phyloP scores from a whole-genome alignment of 2,329 filamentous ascomycete genomes.

The Claviceps maximensis region DNA sequence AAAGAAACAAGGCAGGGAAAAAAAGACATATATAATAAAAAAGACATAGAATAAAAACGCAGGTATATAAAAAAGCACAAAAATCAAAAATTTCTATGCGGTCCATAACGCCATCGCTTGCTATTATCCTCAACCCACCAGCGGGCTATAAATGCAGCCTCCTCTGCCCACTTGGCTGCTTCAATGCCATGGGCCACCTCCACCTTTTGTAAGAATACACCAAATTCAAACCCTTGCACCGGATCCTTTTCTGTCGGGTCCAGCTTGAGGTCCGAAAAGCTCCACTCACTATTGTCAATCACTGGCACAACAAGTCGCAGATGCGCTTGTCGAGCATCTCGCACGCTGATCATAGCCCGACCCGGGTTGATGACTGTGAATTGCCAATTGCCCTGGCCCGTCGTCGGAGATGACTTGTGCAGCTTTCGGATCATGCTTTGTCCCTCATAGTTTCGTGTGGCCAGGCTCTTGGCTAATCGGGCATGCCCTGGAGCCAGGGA shows the following conservation, averaged over 20 bases:
- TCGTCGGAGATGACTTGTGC: conserved; percentile 7
- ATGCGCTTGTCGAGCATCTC: conserved; percentile 17
- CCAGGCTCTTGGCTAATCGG: conserved; percentile 15
- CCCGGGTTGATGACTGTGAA: conserved; percentile 22
- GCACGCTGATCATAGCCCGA: conserved; percentile 19
- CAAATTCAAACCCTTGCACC: conserved; percentile 14
- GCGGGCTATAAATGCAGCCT: conserved; percentile 19
- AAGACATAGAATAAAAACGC: too few species aligned
- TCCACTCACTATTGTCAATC: conserved; percentile 19
- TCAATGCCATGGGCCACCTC: conserved; percentile 12
- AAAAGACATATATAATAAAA: too few species aligned
- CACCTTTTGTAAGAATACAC: conserved; percentile 11
- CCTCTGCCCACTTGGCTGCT: conserved; percentile 18
- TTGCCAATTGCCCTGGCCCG: conserved; percentile 18
- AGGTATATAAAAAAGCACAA: too few species aligned
- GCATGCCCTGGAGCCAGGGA: conserved; percentile 17
- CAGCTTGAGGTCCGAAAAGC: conserved; percentile 14
- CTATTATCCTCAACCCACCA: conserved; percentile 24
- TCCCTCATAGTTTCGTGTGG: conserved; percentile 19
- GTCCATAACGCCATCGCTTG: conserved; percentile 19
- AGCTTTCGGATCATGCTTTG: conserved; percentile 21
- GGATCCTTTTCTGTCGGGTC: conserved; percentile 18
- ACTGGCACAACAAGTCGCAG: conserved; percentile 20
- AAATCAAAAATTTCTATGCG: background rate
- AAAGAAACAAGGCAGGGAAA: too few species aligned